A percentile compares a stretch with the other conserved stretches of the same genome.
These are phyloP conservation scores for Paracorniculantispora psalliotae DNA, from an alignment of 2,329 filamentous ascomycete species.

Conservation along the genomic window DNA sequence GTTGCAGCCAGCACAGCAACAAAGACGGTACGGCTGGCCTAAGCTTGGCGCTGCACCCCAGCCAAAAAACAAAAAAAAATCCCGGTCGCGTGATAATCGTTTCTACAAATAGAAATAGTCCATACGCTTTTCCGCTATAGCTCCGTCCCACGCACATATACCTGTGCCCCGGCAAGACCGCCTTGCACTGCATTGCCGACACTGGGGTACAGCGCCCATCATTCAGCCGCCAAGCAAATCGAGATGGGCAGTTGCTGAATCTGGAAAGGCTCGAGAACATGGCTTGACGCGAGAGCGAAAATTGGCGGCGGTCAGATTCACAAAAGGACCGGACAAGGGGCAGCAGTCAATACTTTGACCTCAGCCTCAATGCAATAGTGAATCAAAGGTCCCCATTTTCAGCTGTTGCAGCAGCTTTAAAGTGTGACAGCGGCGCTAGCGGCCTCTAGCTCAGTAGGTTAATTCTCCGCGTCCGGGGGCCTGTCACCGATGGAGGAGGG, in stretches of 20 bases:
- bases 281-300: not conserved
- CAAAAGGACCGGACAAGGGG: not conserved
- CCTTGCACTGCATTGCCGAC: not conserved
- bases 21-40: not conserved
- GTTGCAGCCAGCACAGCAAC: not conserved
- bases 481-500: not conserved
- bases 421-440: conserved; percentile 3
- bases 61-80: not conserved
- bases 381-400: not conserved
- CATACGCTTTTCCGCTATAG: not conserved
- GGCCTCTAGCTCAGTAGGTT: not conserved
- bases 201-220: conserved; percentile 2
- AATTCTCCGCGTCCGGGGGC: not conserved
- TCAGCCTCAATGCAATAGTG: not conserved
- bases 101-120: not conserved
- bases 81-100: not conserved
- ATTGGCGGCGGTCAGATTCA: not conserved
- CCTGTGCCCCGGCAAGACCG: not conserved
- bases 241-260: conserved; percentile 7
- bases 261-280: not conserved
- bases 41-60: not conserved
- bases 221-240: conserved; percentile 6
- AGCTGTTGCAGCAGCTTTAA: not conserved
- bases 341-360: not conserved
- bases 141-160: not conserved